phyloP scores from a whole-genome alignment of 768 basidiomycete species.

The Trametes cinnabarina region DNA sequence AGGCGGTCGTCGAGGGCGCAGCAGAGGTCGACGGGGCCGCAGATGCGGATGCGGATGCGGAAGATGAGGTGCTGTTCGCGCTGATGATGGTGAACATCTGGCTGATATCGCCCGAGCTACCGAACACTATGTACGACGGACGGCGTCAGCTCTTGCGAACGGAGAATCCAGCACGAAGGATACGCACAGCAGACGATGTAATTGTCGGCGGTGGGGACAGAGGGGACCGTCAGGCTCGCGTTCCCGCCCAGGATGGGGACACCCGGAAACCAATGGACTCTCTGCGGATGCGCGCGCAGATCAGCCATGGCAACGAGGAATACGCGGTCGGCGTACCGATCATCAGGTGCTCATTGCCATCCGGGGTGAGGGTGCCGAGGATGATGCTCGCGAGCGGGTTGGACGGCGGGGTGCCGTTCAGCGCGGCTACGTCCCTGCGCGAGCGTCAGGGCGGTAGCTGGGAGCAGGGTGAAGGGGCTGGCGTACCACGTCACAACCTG shows the following conservation, averaged over 20 bases:
- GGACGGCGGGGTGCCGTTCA: slow-evolving; percentile 35
- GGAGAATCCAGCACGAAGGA: no score
- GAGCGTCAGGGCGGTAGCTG: not conserved
- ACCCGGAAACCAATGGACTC: slow-evolving; percentile 41
- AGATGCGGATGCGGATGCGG: not conserved
- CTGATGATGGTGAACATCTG: slow-evolving; percentile 27
- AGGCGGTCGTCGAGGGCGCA: not conserved
- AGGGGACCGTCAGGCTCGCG: slow-evolving; percentile 42
- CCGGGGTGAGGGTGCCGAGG: slow-evolving; percentile 40
- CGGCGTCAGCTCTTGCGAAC: no score
- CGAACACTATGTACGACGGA: slow-evolving; percentile 46
- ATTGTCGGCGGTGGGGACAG: slow-evolving; percentile 34
- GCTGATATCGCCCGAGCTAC: slow-evolving; percentile 42
- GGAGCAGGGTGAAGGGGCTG: not conserved
- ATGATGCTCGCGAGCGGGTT: slow-evolving; percentile 39
- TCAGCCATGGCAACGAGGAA: not conserved
- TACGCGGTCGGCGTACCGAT: slow-evolving; percentile 35
- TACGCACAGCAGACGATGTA: slow-evolving; percentile 47
- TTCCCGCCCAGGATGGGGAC: slow-evolving; percentile 39
- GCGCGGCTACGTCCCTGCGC: slow-evolving; percentile 25
- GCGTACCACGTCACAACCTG: slow-evolving; percentile 45
- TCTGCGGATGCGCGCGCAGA: slow-evolving; percentile 28
- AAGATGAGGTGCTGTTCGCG: slow-evolving; percentile 7
- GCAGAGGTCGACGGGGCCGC: not conserved
- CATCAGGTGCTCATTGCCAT: slow-evolving; percentile 48